phyloP scores from a whole-genome alignment of 2,329 filamentous ascomycete species.

The Verticillium klebahnii region DNA sequence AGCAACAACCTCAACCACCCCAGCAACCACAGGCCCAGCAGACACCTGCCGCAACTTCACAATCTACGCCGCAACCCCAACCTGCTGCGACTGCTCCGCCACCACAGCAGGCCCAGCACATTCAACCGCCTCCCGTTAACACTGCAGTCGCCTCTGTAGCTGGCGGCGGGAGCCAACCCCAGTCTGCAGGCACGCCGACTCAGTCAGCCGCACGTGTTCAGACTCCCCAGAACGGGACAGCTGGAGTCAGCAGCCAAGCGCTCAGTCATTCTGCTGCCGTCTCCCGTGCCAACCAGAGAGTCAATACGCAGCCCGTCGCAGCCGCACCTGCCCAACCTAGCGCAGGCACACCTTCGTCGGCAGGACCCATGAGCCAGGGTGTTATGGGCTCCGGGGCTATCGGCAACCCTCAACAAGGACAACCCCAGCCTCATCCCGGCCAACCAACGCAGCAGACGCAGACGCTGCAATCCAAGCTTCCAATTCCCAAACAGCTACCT shows the following conservation, averaged over 20 bases:
- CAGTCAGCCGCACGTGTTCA: slow-evolving; percentile 42
- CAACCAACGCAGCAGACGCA: slow-evolving; percentile 29
- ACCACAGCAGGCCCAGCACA: slow-evolving; percentile 1
- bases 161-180: slow-evolving; percentile 29
- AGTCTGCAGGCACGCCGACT: slow-evolving; percentile 42
- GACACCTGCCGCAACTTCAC: slow-evolving; percentile 9
- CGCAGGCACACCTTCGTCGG: slow-evolving; percentile 23
- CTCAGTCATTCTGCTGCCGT: slow-evolving; percentile 47
- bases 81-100: slow-evolving; percentile 14
- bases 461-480: slow-evolving; percentile 59
- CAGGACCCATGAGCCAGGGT: slow-evolving; percentile 23
- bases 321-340: slow-evolving; percentile 27
- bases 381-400: slow-evolving; percentile 24
- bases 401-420: slow-evolving; percentile 28
- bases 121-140: not conserved
- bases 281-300: slow-evolving; percentile 40
- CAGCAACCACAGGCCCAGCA: slow-evolving; percentile 18
- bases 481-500: slow-evolving; percentile 74
- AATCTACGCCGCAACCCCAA: slow-evolving; percentile 16
- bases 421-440: slow-evolving; percentile 45
- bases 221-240: slow-evolving; percentile 42
- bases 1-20: slow-evolving; percentile 20
- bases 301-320: slow-evolving; percentile 14
- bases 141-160: not conserved
- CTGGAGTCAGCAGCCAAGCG: slow-evolving; percentile 32